phyloP scores from a whole-genome alignment of 2,329 filamentous ascomycete species.

The Diaporthe sp. region DNA sequence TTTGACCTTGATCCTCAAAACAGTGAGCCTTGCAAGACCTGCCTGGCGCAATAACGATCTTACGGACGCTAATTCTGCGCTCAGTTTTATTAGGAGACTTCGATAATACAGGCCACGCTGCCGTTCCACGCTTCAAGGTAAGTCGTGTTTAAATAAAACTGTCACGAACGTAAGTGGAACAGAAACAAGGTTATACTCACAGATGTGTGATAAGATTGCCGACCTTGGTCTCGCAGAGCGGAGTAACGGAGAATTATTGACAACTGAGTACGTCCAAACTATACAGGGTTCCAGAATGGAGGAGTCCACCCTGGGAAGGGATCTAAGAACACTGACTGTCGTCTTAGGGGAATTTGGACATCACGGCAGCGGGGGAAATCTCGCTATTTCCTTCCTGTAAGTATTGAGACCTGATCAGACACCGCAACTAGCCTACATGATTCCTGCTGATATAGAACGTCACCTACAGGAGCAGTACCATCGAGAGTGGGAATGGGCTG shows the following conservation, averaged over 20 bases:
- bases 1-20: constrained; percentile 15
- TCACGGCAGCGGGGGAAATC: constrained; percentile 1
- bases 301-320: accelerated
- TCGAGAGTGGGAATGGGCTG: constrained; percentile 4
- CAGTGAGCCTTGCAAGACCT: background rate
- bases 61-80: background rate
- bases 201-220: background rate
- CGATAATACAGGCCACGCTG: background rate
- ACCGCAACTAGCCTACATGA: too few species aligned
- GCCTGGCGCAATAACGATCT: too few species aligned
- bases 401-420: accelerated
- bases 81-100: background rate
- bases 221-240: constrained; percentile 4
- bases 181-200: background rate
- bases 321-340: background rate
- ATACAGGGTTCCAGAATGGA: too few species aligned
- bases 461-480: constrained; percentile 1
- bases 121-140: background rate
- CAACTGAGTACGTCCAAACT: background rate
- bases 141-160: background rate
- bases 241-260: background rate
- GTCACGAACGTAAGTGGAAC: too few species aligned
- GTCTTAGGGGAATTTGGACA: background rate
- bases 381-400: background rate
- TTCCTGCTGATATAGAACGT: background rate